Percentiles rank a stretch among this genome's conserved stretches.
Evolutionary conservation across 23 red algal species (phyloP).

Genomic region (Cyanidiococcus yangmingshanensis): DNA sequence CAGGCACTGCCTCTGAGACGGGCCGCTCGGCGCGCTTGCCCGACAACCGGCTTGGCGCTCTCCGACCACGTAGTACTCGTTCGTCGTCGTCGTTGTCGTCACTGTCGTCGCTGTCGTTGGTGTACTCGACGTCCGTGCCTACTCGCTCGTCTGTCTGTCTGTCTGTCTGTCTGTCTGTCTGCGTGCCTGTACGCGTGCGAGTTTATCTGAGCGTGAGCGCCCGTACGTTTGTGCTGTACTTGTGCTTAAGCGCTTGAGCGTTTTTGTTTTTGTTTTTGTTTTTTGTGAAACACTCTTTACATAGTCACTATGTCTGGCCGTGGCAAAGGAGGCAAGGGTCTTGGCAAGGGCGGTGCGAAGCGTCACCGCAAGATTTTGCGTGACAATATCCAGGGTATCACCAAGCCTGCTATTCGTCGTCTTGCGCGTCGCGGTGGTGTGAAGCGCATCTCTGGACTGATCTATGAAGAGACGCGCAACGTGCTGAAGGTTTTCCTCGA

Average conservation of each 20-base stretch:
- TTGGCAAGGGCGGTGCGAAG: conserved; percentile 99
- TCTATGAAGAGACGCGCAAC: conserved; percentile 99
- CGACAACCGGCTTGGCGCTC: too few species aligned
- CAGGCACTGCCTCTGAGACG: too few species aligned
- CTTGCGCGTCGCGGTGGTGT: conserved; percentile 95
- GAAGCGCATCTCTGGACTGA: conserved; percentile 98
- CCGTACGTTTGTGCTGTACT: conserved; percentile 23
- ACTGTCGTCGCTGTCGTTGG: too few species aligned
- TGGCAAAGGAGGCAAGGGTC: conserved; percentile 97
- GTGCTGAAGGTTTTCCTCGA: conserved; percentile 98
- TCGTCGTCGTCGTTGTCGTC: too few species aligned
- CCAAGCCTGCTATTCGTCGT: conserved; percentile 97
- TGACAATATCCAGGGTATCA: conserved; percentile 99
- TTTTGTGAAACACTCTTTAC: background rate
- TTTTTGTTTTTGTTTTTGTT: background rate
- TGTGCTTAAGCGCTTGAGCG: conserved; percentile 19
- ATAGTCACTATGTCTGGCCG: conserved; percentile 75
- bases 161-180: background rate
- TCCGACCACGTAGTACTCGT: too few species aligned
- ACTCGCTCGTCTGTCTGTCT: too few species aligned
- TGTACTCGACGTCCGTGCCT: too few species aligned
- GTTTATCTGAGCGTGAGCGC: conserved; percentile 14
- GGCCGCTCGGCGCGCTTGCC: too few species aligned
- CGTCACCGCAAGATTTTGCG: conserved; percentile 98
- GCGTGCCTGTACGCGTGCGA: conserved; percentile 18